Evolutionary conservation across 2,329 filamentous ascomycete genomes (phyloP), one percentile per base, ranked within the genome.

Genomic region (Aureobasidium sp.): DNA sequence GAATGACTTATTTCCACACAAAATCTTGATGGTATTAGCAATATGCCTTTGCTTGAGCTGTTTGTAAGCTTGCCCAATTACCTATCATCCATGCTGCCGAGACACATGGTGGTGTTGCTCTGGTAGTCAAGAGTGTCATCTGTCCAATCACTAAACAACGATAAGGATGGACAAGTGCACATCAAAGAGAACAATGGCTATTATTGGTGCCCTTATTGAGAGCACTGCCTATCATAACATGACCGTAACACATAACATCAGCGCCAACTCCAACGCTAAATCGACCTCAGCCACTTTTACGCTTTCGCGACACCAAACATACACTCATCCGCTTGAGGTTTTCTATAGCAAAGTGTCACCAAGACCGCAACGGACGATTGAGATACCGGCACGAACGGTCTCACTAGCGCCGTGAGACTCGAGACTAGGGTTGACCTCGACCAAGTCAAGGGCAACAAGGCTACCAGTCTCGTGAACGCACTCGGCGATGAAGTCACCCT

Each of bases 401-500:
- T 97, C 91, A 62, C 84, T 82, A 1, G 90, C 91, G 6, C 89
- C 91, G 64, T 81, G 66, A 64, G 68, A 68, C 68, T 77, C 72
- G 37, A 82, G 70, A 65, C 77, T 79, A 13, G 80, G 76, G 56
- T 83, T 82, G 39, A 84, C 74, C 71, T 80, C 79, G 2, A 84
- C 82, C 26, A 87, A 78, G 67, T 84, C 79, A 34, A 87, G 72
- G 10, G 82, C 82, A 37, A 86, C 76, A 23, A 82, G 75, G 63
- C 80, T 79, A 17, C 84, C 84, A 3, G 82, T 80, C 68, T 77
- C 75, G 27, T 82, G 81, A 20, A 87, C 78, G 56, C 79, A 80
- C 72, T 85, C 94, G 70, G 91, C 95, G 75, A 99, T 97, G 78
- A 90, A 99, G 75, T 97, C 94, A 44, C 94, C 94, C 79, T 99